Evolutionary conservation across 345 rosid genomes (phyloP).

Genomic region (Cochlearia excelsa): DNA sequence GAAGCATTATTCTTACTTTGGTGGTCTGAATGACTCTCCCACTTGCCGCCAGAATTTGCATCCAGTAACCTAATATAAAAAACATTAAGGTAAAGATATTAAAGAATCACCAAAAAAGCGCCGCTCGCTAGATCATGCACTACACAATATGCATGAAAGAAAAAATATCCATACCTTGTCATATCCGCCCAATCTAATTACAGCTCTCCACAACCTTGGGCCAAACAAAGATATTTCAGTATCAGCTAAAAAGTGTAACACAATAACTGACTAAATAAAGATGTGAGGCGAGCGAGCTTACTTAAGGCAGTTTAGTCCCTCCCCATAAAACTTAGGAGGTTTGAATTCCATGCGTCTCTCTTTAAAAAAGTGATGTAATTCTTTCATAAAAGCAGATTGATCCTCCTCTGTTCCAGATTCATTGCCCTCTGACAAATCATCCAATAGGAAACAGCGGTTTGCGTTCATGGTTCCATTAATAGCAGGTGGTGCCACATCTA

Average conservation of each 20-base stretch:
- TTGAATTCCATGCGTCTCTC: slow-evolving; percentile 68
- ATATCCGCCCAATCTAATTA: slow-evolving; percentile 66
- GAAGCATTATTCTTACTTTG: slow-evolving; percentile 63
- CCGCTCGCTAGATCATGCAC: slow-evolving; percentile 6
- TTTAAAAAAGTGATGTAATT: slow-evolving; percentile 58
- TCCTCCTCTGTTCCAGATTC: slow-evolving; percentile 78
- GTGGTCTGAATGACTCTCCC: slow-evolving; percentile 93
- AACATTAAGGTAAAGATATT: slow-evolving; percentile 3
- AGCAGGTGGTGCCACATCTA: slow-evolving; percentile 26
- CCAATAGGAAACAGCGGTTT: slow-evolving; percentile 46
- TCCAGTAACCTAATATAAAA: slow-evolving; percentile 66
- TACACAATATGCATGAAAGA: background rate
- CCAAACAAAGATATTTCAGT: slow-evolving; percentile 5
- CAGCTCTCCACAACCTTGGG: slow-evolving; percentile 84
- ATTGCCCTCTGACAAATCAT: slow-evolving; percentile 45
- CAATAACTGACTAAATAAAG: slow-evolving; percentile 6
- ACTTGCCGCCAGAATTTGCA: slow-evolving; percentile 90
- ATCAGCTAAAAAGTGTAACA: slow-evolving; percentile 28
- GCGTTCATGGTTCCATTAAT: slow-evolving; percentile 35
- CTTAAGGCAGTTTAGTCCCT: slow-evolving; percentile 81
- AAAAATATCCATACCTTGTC: slow-evolving; percentile 58
- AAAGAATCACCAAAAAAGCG: slow-evolving; percentile 1
- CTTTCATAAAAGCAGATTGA: slow-evolving; percentile 72
- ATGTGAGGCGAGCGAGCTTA: slow-evolving; percentile 37
- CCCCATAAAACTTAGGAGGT: slow-evolving; percentile 90